Percentiles rank a stretch among this genome's conserved stretches.
These are phyloP conservation scores for Suhomyces bolitotheri DNA, from an alignment of 1,139 yeast species.

Conservation along the genomic window DNA sequence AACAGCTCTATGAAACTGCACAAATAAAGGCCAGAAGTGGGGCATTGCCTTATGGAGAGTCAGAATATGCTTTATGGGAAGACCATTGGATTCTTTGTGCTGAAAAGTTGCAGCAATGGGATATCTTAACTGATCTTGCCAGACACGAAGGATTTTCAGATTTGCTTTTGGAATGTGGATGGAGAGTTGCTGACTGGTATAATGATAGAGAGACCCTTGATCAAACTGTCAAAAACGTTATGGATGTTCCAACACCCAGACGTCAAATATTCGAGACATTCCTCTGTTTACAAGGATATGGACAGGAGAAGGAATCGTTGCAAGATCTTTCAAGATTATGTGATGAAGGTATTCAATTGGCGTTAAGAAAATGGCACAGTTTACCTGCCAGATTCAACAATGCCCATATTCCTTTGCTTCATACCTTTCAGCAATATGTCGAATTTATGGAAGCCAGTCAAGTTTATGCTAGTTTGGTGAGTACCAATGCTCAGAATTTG, in stretches of 20 bases:
- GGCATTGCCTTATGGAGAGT: constrained; percentile 89
- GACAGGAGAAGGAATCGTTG: constrained; percentile 81
- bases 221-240: constrained; percentile 90
- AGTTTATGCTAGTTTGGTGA: constrained; percentile 82
- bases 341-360: constrained; percentile 94
- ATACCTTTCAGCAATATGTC: constrained; percentile 95
- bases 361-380: constrained; percentile 91
- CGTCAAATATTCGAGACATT: constrained; percentile 95
- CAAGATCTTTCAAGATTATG: constrained; percentile 82
- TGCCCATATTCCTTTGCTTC: constrained; percentile 88
- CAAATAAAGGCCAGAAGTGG: constrained; percentile 97
- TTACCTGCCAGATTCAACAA: constrained; percentile 76
- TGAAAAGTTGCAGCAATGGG: constrained; percentile 98
- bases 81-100: constrained; percentile 98
- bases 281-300: constrained; percentile 87
- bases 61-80: constrained; percentile 97
- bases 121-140: constrained; percentile 91
- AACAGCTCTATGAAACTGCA: constrained; percentile 93
- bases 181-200: constrained; percentile 99
- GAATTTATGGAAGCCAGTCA: constrained; percentile 98
- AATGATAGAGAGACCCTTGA: constrained; percentile 93
- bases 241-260: constrained; percentile 98
- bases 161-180: constrained; percentile 90
- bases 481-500: constrained; percentile 88
- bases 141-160: constrained; percentile 98